These are phyloP conservation scores for Stentor coeruleus DNA, from an alignment of 73 alveolate species.

Conservation along the genomic window DNA sequence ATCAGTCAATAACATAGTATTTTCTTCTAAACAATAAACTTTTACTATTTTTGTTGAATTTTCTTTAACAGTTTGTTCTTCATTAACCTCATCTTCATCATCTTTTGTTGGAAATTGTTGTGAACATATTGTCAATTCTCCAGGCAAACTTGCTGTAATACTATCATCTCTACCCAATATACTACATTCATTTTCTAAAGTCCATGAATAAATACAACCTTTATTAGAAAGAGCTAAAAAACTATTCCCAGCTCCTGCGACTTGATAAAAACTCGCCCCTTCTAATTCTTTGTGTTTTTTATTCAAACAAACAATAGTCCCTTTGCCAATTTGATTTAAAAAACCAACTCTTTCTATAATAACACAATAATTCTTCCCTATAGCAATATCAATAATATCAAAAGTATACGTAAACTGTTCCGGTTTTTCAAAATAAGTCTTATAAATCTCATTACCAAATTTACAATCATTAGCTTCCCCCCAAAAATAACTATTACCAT, in stretches of 20 bases:
- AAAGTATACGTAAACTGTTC: not conserved
- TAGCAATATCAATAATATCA: not conserved
- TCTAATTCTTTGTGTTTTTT: not conserved
- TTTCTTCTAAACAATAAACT: not conserved
- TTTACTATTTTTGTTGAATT: not conserved
- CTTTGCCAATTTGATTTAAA: not conserved
- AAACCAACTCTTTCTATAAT: not conserved
- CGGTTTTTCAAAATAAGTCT: not conserved
- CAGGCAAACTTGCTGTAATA: not conserved
- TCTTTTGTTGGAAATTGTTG: slow-evolving; percentile 6
- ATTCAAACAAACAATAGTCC: not conserved
- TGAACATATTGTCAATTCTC: not conserved
- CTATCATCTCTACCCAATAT: not conserved
- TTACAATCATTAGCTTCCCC: not conserved
- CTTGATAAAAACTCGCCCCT: not conserved
- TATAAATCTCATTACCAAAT: not conserved
- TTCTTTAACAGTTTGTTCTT: not conserved
- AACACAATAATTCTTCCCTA: not conserved
- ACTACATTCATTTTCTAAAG: not conserved
- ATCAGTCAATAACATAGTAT: slow-evolving; percentile 2
- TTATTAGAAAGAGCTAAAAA: slow-evolving; percentile 1
- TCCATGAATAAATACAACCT: slow-evolving; percentile 9
- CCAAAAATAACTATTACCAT: not conserved
- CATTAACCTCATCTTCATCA: not conserved
- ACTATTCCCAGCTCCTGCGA: not conserved